Conservation (phyloP, 2,329 filamentous ascomycete species). For the Claviceps fusiformis region DNA sequence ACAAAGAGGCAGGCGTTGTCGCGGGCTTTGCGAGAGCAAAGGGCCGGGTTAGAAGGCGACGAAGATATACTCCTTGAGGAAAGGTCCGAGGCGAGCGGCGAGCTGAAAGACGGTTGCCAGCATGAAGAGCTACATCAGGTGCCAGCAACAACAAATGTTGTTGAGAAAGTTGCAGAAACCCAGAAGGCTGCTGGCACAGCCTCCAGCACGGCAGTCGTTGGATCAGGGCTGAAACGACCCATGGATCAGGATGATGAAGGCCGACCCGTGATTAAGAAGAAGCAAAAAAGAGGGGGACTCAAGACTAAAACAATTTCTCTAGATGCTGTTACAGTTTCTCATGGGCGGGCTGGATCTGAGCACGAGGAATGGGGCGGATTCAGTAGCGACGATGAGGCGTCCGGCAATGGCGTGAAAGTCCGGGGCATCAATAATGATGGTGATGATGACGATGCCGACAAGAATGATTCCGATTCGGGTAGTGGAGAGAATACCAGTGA, state of each 20-base stretch:
- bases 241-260: slow-evolving; percentile 69
- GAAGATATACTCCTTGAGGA: slow-evolving; percentile 39
- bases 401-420: not conserved
- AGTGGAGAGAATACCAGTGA: slow-evolving; percentile 14
- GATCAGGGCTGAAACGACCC: slow-evolving; percentile 76
- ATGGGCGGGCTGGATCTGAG: slow-evolving; percentile 23
- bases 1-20: slow-evolving; percentile 56
- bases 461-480: slow-evolving; percentile 16
- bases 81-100: slow-evolving; percentile 18
- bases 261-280: slow-evolving; percentile 67
- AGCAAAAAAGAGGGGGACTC: slow-evolving; percentile 56
- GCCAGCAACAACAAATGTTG: not conserved
- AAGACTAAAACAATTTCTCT: slow-evolving; percentile 37
- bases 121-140: slow-evolving; percentile 8
- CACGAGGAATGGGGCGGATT: slow-evolving; percentile 50
- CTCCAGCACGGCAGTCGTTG: slow-evolving; percentile 24
- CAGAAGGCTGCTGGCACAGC: not conserved
- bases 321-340: slow-evolving; percentile 22
- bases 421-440: slow-evolving; percentile 12
- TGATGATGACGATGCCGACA: slow-evolving; percentile 12
- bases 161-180: not conserved
- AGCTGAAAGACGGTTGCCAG: slow-evolving; percentile 13
- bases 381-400: slow-evolving; percentile 31
- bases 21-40: slow-evolving; percentile 49
- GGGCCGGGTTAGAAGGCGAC: slow-evolving; percentile 46